Evolutionary conservation across 1,284 basidiomycete species (phyloP), one percentile per base, ranked within the genome.

Genomic region (Lentinula novae-zelandiae): DNA sequence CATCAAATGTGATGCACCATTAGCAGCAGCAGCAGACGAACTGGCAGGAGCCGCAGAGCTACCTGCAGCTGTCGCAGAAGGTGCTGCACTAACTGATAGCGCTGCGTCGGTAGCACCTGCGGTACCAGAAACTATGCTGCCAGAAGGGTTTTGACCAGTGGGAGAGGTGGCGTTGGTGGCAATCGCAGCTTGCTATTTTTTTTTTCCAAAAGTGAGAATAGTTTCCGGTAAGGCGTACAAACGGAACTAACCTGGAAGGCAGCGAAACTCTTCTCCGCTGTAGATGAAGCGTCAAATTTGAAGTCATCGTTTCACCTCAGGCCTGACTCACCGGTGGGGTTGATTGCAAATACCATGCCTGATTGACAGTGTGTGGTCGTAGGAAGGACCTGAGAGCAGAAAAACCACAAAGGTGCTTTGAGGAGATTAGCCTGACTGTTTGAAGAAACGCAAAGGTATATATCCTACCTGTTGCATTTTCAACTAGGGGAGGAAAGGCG

Each of bases 361-460:
- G 64, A 54, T 33, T 67, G 48, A 65, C 80, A 82, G 63, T 81
- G 78, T 40, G 73, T 76, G 53, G 22, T 27, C 0, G 66, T 71
- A 31, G 72, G 73, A 27, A 1, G 60, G 67, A 67, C 78, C 73
- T 72, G 85, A 67, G 70, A 71, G 55, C 80, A 82, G 75, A 72
- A 82, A 72, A 82, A 82, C 81, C 81, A 83, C n/a, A 80, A 67
- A n/a, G 80, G 77, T 3, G 67, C 62, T 53, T 34, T 12, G 13
- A 34, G 10, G 13, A 49, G 4, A 20, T 72, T 67, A 3, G 52
- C 36, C 15, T 55, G 12, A 38, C 36, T 46, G 40, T 20, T 7
- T 15, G 12, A 36, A 17, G n/a, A 53, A 10, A 36, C 13, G 20
- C 13, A 36, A 17, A 38, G n/a, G 34, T 8, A 38, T 31, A 20